These are phyloP conservation scores for Flaveria robusta DNA, from an alignment of 129 eudicot species.

Conservation along the genomic window DNA sequence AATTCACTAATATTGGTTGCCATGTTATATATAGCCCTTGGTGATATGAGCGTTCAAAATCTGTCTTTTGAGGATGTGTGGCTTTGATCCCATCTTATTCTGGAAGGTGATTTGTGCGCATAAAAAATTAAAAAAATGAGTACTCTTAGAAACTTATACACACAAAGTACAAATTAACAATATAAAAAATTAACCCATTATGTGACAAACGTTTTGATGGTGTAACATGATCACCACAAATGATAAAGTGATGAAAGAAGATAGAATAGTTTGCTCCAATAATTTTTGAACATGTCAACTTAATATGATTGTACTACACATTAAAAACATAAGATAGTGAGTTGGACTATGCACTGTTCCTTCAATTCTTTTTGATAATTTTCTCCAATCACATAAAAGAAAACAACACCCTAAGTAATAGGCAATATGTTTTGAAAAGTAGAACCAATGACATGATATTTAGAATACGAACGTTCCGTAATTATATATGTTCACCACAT, in stretches of 20 bases:
- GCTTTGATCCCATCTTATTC: too few relatives aligned
- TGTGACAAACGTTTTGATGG: too few relatives aligned
- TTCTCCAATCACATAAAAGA: constrained; percentile 32
- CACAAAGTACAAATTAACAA: too few relatives aligned
- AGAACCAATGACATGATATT: constrained; percentile 2
- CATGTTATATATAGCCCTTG: too few relatives aligned
- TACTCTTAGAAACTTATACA: too few relatives aligned
- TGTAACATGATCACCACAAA: too few relatives aligned
- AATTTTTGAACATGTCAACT: constrained; percentile 7
- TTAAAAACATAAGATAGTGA: constrained; percentile 21
- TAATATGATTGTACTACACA: not conserved
- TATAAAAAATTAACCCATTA: too few relatives aligned
- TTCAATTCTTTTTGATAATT: constrained; percentile 6
- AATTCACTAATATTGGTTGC: too few relatives aligned
- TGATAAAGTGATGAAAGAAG: not conserved
- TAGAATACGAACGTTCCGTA: not conserved
- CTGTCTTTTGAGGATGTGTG: too few relatives aligned
- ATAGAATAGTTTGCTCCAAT: constrained; percentile 38
- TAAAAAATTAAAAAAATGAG: too few relatives aligned
- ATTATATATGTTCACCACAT: not conserved
- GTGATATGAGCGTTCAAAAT: too few relatives aligned
- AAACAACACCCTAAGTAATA: constrained; percentile 4
- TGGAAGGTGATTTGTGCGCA: too few relatives aligned
- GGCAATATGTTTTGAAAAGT: constrained; percentile 14
- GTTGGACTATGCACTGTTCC: constrained; percentile 17